Evolutionary conservation across 176 grass and related monocot genomes (phyloP), one percentile per base, ranked within the genome.

Genomic region (Aegilops sharonensis): DNA sequence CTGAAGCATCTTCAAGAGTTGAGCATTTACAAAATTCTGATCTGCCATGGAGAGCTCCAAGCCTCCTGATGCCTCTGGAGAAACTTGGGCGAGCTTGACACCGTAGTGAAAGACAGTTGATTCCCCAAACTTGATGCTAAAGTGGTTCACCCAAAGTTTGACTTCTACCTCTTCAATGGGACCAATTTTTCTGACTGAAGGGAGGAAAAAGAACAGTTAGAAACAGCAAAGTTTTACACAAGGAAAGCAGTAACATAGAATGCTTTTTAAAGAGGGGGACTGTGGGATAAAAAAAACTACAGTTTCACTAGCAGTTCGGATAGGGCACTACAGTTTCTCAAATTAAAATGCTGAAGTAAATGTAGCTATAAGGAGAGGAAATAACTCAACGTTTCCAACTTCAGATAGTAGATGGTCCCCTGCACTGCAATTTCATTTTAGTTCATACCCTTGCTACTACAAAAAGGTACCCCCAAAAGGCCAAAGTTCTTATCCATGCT

Each of bases 91-190:
- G 21, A 39, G 45, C 35, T 79, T 86, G 83, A 92, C 86, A 11
- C 81, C 68, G 7, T 92, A 92, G 66, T 88, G 90, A 75, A 75
- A 85, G 59, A 92, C 68, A 1, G 31, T 72, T 79, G 86, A 24
- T 39, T 40, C 45, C 43, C 72, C 2, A 80, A 83, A 92, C 2
- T 56, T 79, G 47, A 92, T 68, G 50, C 23, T 57, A 4, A 92
- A 92, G 20, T 89, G 86, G 36, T 92, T 92, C 66, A 89, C 90
- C 30, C 74, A 13, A 34, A 92, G 78, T 5, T 78, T 78, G 37
- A 88, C 61, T n/a, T 45, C 47, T 27, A 17, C 32, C 68, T n/a
- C 34, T 71, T 71, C 68, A 37, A 10, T 86, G 10, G 84, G 40
- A 6, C 3, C 13, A 32, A 83, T 39, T 35, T 1, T 13, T 23